Conservation (phyloP, 495 filamentous ascomycete species). For the Chaetomidium leptoderma region DNA sequence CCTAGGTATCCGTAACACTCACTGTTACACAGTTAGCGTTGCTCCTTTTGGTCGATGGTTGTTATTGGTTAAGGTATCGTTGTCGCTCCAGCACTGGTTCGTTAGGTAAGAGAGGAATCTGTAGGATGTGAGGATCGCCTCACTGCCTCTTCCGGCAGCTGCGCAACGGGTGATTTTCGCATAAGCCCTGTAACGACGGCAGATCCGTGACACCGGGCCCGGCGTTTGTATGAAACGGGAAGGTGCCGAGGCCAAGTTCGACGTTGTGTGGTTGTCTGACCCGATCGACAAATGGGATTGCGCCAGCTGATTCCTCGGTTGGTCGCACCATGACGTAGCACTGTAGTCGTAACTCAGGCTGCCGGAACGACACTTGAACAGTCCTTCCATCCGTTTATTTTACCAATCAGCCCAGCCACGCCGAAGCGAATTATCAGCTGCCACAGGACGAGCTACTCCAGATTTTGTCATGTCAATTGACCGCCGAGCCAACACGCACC, state of each 20-base stretch:
- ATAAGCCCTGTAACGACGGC: background rate
- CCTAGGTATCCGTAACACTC: no score
- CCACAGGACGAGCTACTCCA: background rate
- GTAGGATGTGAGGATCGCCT: background rate
- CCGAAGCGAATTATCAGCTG: background rate
- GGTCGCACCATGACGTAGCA: slow-evolving; percentile 10
- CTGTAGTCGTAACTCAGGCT: background rate
- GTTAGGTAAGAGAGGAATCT: no score
- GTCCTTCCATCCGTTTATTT: background rate
- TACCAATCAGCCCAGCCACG: background rate
- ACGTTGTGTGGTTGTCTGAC: background rate
- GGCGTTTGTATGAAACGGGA: background rate
- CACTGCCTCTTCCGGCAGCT: slow-evolving; percentile 3
- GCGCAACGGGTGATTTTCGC: background rate
- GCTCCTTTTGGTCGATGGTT: no score
- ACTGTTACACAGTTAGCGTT: no score
- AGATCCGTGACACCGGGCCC: background rate
- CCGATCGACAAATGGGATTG: background rate
- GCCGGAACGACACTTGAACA: background rate
- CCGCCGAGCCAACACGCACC: background rate
- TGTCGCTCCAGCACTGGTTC: no score
- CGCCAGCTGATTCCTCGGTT: background rate
- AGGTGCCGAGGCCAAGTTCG: slow-evolving; percentile 3
- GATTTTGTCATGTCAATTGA: slow-evolving; percentile 5
- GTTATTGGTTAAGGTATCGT: no score